Conservation (phyloP, 192 early-diverging fungal genomes). For the Podila epigama region DNA sequence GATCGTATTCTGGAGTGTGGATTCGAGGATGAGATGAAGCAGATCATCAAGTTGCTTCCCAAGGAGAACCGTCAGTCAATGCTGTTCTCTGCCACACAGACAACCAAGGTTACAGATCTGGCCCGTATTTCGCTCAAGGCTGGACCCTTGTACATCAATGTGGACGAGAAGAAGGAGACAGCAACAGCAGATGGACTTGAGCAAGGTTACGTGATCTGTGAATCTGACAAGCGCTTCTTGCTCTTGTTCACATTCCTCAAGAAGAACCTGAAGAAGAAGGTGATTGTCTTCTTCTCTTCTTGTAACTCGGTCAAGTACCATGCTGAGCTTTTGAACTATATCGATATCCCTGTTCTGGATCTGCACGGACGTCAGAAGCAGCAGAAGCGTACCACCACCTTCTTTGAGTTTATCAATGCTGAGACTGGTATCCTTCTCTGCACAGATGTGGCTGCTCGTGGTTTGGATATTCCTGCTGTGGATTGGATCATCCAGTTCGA, state of each 20-base stretch:
- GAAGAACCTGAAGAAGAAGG: conserved; percentile 95
- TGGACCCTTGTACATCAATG: conserved; percentile 98
- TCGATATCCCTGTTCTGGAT: conserved; percentile 97
- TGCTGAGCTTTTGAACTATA: conserved; percentile 97
- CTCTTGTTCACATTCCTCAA: conserved; percentile 98
- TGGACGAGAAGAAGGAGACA: conserved; percentile 94
- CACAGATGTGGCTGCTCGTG: conserved; percentile 98
- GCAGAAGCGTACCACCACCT: conserved; percentile 97
- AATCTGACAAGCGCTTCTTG: conserved; percentile 91
- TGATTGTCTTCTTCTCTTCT: conserved; percentile 98
- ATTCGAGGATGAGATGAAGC: conserved; percentile 99
- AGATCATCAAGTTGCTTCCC: conserved; percentile 95
- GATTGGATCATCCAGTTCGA: conserved; percentile 99
- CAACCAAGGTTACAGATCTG: conserved; percentile 97
- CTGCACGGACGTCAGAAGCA: conserved; percentile 98
- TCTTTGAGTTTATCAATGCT: conserved; percentile 99
- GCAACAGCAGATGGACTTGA: conserved; percentile 96
- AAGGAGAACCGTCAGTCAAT: conserved; percentile 92
- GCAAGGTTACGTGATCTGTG: conserved; percentile 97
- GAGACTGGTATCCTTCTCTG: conserved; percentile 92
- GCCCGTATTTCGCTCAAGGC: conserved; percentile 98
- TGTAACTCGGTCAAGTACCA: conserved; percentile 99
- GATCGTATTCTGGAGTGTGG: conserved; percentile 98
- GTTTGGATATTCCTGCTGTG: conserved; percentile 96
- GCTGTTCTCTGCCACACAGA: conserved; percentile 99